Evolutionary conservation across 78 protist species (phyloP), one percentile per base, ranked within the genome.

Genomic region (Dictyostelium firmibasis): DNA sequence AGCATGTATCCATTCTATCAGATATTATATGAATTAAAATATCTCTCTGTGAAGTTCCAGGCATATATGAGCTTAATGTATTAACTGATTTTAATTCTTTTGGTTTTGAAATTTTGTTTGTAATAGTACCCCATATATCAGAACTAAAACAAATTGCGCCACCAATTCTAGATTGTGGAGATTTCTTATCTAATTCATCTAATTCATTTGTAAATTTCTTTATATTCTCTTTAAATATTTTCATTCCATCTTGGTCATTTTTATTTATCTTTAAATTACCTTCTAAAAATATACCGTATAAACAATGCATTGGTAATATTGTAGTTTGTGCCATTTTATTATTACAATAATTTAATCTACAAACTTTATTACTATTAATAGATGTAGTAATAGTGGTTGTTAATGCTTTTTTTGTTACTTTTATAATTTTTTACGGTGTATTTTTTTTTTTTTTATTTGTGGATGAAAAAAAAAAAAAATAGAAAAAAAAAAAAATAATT

Each of bases 271-370:
- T 11, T 11, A 87, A 20, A 36, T 9, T 29, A 35, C 81, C 84
- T 67, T 78, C 87, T 20, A 89, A 23, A 72, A 69, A 64, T 0
- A 89, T 89, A 5, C 78, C 86, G 81, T 43, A 81, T 14, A 79
- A 79, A 47, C 94, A 81, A 89, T 89, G 86, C 64, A 64, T 78
- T 33, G 84, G 79, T 25, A 89, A 69, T 5, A 89, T 69, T 20
- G 86, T 75, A 14, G 60, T 10, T 70, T 89, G 94, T 20, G 67
- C 67, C 67, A 57, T 57, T 20, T 57, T 57, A 57, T 38, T 38
- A 38, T 38, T 38, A 38, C 43, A 38, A 38, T 38, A 38, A 38
- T 38, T 38, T 38, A 38, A 38, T 38, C 43, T 38, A 38, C 43
- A 4, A 38, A 4, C 4, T 4, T 38, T 38, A 38, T 38, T 38